Evolutionary conservation across 768 basidiomycete genomes (phyloP).

Genomic region (Boletus patriciae): DNA sequence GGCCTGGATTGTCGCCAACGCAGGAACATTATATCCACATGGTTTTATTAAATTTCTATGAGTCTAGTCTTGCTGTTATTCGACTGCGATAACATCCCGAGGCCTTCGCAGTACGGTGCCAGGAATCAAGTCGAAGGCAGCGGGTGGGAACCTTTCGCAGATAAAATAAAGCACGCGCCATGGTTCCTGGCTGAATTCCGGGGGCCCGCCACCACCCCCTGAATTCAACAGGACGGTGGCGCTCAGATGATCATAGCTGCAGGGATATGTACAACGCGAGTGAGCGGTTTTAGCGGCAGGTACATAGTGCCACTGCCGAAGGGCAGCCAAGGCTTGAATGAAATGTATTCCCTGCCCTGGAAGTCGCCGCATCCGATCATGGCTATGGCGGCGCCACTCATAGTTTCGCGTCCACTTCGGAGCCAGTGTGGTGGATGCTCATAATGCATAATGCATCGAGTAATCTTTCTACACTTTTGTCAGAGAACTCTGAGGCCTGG

Average conservation of each 20-base stretch:
- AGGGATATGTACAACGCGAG: too few relatives aligned
- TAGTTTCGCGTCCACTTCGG: too few relatives aligned
- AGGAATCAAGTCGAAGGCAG: neutral
- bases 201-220: neutral
- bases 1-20: neutral
- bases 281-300: neutral
- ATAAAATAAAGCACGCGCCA: neutral
- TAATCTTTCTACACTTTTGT: too few relatives aligned
- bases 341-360: too few relatives aligned
- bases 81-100: neutral
- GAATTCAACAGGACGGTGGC: neutral
- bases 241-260: neutral
- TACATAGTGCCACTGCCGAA: neutral
- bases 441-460: too few relatives aligned
- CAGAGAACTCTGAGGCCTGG: too few relatives aligned
- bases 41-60: constrained; percentile 5
- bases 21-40: neutral
- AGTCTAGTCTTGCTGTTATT: neutral
- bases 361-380: too few relatives aligned
- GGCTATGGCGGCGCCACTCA: too few relatives aligned
- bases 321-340: neutral
- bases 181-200: neutral
- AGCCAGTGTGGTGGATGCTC: too few relatives aligned
- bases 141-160: neutral
- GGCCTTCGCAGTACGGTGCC: neutral